phyloP scores from a whole-genome alignment of 1,284 basidiomycete species.

The Ustilago loliicola region DNA sequence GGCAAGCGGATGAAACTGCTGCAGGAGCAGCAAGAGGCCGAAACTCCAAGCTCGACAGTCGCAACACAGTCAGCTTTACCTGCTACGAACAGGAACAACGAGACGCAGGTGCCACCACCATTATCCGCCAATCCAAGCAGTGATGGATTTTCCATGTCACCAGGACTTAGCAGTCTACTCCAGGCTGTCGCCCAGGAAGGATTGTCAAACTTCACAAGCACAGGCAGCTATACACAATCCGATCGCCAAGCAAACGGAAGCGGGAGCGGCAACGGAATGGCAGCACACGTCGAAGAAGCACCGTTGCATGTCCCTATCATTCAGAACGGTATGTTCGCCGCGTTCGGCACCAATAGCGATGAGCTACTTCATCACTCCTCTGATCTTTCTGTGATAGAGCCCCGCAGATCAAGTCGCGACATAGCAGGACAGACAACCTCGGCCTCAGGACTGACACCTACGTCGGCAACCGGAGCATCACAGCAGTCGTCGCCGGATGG shows the following conservation, averaged over 20 bases:
- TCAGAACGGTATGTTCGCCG: conserved; percentile 35
- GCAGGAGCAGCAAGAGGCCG: conserved; percentile 28
- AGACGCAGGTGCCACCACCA: not conserved
- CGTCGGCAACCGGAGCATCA: conserved; percentile 3
- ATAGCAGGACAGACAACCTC: not conserved
- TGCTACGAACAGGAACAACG: not conserved
- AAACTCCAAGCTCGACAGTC: not conserved
- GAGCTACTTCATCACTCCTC: not conserved
- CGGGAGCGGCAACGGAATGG: not conserved
- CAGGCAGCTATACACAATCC: not conserved
- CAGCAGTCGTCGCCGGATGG: conserved; percentile 21
- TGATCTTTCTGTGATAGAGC: not conserved
- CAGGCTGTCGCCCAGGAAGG: conserved; percentile 28
- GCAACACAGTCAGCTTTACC: not conserved
- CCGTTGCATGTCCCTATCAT: conserved; percentile 12
- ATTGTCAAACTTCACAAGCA: not conserved
- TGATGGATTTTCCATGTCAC: conserved; percentile 21
- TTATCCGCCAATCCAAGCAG: not conserved
- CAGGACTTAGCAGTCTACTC: conserved; percentile 32
- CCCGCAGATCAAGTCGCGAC: conserved; percentile 2
- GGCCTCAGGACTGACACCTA: conserved; percentile 10
- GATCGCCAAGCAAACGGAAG: not conserved
- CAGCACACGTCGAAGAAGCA: not conserved
- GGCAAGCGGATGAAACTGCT: conserved; percentile 47
- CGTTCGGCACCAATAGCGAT: conserved; percentile 9